phyloP scores from a whole-genome alignment of 2,329 filamentous ascomycete genomes.

The Ceratocystis diversiconidia region DNA sequence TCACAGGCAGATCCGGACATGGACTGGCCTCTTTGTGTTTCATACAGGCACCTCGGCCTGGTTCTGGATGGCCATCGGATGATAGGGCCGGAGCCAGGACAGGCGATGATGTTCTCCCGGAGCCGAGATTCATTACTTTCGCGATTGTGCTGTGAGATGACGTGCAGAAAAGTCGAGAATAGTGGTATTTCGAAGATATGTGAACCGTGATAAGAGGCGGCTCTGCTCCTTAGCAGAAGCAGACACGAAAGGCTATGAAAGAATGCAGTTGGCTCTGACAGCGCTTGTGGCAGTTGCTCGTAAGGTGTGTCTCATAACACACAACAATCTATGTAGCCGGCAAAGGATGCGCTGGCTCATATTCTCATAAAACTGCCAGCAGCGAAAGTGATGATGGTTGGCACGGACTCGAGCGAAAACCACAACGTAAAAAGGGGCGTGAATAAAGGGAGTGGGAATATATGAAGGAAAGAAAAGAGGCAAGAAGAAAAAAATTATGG shows the following conservation, averaged over 20 bases:
- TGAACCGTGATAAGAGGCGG: background rate
- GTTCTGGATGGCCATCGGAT: background rate
- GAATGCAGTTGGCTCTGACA: background rate
- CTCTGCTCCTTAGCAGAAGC: background rate
- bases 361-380: background rate
- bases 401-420: background rate
- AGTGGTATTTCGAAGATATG: background rate
- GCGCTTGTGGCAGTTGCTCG: background rate
- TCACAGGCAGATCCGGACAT: slow-evolving; percentile 1
- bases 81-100: background rate
- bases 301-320: slow-evolving; percentile 10
- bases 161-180: background rate
- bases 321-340: slow-evolving; percentile 10
- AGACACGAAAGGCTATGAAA: slow-evolving; percentile 4
- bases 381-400: background rate
- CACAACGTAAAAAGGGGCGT: background rate
- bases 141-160: background rate
- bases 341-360: slow-evolving; percentile 1
- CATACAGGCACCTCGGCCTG: background rate
- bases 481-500: background rate
- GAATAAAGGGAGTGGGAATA: background rate
- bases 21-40: background rate
- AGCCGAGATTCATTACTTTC: slow-evolving; percentile 6
- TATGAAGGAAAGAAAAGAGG: background rate
- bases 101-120: background rate